A percentile compares a stretch with the other conserved stretches of the same genome.
Evolutionary conservation across 495 filamentous ascomycete genomes (phyloP).

Genomic region (Glutinoglossum americanum): DNA sequence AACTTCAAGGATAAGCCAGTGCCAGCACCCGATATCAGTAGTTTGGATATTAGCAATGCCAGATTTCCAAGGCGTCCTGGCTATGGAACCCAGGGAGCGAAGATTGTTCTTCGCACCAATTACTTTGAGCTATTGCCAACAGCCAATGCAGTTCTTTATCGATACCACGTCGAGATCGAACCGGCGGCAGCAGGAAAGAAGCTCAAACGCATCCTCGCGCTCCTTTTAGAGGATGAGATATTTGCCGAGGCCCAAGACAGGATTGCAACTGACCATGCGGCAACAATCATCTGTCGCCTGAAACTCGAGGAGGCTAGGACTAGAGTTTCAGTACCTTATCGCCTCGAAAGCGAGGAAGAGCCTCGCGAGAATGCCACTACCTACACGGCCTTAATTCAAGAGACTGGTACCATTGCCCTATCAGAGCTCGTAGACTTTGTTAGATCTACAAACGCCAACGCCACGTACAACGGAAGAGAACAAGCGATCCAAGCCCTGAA

Average conservation of each 20-base stretch:
- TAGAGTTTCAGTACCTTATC: slow-evolving; percentile 2
- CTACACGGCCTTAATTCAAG: neutral
- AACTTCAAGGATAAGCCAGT: neutral
- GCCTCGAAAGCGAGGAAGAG: slow-evolving; percentile 7
- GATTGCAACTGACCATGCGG: slow-evolving; percentile 13
- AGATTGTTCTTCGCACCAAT: slow-evolving; percentile 22
- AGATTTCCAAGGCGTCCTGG: slow-evolving; percentile 22
- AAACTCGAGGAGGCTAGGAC: slow-evolving; percentile 6
- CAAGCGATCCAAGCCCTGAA: slow-evolving; percentile 30
- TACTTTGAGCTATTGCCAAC: slow-evolving; percentile 19
- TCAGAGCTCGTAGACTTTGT: slow-evolving; percentile 15
- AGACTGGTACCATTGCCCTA: slow-evolving; percentile 8
- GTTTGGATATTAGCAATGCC: neutral
- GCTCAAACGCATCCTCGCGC: slow-evolving; percentile 6
- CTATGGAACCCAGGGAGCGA: slow-evolving; percentile 21
- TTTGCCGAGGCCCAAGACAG: slow-evolving; percentile 5
- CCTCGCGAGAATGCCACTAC: neutral
- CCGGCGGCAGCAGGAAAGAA: neutral
- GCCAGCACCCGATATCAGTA: neutral
- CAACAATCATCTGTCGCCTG: slow-evolving; percentile 12
- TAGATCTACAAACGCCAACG: slow-evolving; percentile 6
- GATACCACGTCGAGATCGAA: slow-evolving; percentile 11
- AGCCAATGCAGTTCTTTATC: slow-evolving; percentile 7
- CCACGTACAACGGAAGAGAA: slow-evolving; percentile 8
- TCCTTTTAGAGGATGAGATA: slow-evolving; percentile 3